Percentiles rank a stretch among this genome's conserved stretches.
Conservation (phyloP, 163 green algal genomes). For the Coccomyxa subellipsoidea region DNA sequence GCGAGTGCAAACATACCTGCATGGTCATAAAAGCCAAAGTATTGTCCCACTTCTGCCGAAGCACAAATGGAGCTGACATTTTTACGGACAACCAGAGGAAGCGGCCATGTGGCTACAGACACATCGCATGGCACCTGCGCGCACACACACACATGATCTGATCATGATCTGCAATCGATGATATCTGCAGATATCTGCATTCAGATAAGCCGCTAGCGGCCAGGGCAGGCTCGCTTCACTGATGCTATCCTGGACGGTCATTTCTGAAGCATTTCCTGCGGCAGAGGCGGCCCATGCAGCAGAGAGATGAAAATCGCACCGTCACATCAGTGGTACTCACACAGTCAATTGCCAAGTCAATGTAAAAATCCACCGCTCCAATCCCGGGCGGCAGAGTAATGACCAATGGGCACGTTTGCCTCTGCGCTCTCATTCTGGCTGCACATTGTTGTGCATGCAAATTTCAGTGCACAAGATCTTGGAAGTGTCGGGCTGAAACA, state of each 20-base stretch:
- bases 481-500: too few species aligned
- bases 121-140: not conserved
- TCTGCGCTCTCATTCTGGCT: not conserved
- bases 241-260: too few species aligned
- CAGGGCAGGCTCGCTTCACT: too few species aligned
- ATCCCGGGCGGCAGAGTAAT: not conserved
- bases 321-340: not conserved
- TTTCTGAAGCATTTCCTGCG: too few species aligned
- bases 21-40: slow-evolving; percentile 2
- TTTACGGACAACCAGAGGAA: not conserved
- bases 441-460: too few species aligned
- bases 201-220: not conserved
- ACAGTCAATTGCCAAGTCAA: not conserved
- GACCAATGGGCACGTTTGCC: not conserved
- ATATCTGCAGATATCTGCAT: not conserved
- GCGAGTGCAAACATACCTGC: not conserved
- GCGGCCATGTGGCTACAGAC: not conserved
- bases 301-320: not conserved
- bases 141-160: not conserved
- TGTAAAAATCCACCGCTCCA: not conserved
- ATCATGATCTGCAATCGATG: not conserved
- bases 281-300: too few species aligned
- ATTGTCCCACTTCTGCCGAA: not conserved
- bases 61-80: slow-evolving; percentile 3
- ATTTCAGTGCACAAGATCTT: too few species aligned